These are phyloP conservation scores for Hyparrhenia diplandra DNA, from an alignment of 176 grass and related monocot genomes.

Conservation along the genomic window DNA sequence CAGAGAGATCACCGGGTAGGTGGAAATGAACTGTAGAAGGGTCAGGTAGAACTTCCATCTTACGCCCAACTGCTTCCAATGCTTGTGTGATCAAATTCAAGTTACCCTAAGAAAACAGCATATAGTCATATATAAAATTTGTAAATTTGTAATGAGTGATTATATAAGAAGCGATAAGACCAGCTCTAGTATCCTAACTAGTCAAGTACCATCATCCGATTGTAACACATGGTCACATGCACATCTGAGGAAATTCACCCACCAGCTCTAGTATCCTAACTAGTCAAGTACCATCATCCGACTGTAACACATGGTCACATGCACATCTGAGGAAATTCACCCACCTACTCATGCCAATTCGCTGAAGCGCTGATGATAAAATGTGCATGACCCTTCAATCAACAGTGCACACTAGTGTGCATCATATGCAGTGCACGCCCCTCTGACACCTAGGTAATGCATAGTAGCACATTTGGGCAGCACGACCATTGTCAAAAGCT, in stretches of 20 bases:
- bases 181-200: background rate
- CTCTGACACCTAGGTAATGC: no score
- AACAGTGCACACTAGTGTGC: no score
- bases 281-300: background rate
- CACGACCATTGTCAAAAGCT: no score
- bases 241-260: background rate
- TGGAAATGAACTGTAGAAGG: constrained; percentile 87
- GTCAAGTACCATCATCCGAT: background rate
- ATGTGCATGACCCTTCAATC: background rate
- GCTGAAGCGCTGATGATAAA: background rate
- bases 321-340: background rate
- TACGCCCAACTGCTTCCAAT: constrained; percentile 71
- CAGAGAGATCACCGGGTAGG: constrained; percentile 68
- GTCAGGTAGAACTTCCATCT: constrained; percentile 89
- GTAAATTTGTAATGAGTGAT: background rate
- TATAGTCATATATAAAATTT: background rate
- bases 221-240: background rate
- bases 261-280: background rate
- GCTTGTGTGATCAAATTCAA: constrained; percentile 93
- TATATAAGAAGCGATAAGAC: background rate
- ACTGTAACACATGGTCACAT: background rate
- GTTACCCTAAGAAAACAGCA: constrained; percentile 58
- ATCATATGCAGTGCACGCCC: no score
- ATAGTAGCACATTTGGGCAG: background rate
- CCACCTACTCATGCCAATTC: background rate